Evolutionary conservation across 1,284 basidiomycete genomes (phyloP).

Genomic region (Heterobasidion irregulare): DNA sequence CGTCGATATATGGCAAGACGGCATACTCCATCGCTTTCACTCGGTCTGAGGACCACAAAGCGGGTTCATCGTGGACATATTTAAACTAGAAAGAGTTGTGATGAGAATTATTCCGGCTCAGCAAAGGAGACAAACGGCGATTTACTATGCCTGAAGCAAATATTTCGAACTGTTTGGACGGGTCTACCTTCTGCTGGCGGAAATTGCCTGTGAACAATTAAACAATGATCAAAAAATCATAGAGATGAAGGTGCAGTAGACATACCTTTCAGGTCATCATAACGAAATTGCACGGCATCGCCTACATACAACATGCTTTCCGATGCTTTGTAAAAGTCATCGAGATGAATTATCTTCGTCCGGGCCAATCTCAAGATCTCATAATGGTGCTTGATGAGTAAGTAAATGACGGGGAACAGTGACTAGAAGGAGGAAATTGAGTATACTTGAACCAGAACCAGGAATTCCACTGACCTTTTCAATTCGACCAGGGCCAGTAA

Average conservation of each 20-base stretch:
- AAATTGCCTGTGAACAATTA: conserved; percentile 5
- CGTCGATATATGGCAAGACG: background rate
- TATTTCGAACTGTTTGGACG: conserved; percentile 9
- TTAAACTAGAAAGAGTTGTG: conserved; percentile 6
- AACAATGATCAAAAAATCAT: too few species aligned
- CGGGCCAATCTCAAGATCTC: conserved; percentile 14
- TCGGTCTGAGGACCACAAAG: conserved; percentile 6
- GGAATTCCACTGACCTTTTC: conserved; percentile 15
- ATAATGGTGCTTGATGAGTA: conserved; percentile 16
- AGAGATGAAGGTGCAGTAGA: too few species aligned
- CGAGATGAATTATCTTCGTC: conserved; percentile 9
- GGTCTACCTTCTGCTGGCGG: conserved; percentile 4
- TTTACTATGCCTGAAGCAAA: conserved; percentile 9
- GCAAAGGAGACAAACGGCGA: background rate
- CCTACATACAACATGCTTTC: too few species aligned
- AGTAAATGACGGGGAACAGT: conserved; percentile 16
- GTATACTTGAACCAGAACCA: background rate
- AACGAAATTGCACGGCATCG: too few species aligned
- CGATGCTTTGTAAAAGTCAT: conserved; percentile 6
- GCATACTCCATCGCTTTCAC: background rate
- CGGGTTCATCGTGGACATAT: background rate
- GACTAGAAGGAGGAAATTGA: conserved; percentile 1
- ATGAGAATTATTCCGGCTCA: too few species aligned
- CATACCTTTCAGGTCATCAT: too few species aligned
- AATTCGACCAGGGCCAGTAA: conserved; percentile 15